These are phyloP conservation scores for Leptosphaerulina australis DNA, from an alignment of 2,329 filamentous ascomycete genomes.

Conservation along the genomic window DNA sequence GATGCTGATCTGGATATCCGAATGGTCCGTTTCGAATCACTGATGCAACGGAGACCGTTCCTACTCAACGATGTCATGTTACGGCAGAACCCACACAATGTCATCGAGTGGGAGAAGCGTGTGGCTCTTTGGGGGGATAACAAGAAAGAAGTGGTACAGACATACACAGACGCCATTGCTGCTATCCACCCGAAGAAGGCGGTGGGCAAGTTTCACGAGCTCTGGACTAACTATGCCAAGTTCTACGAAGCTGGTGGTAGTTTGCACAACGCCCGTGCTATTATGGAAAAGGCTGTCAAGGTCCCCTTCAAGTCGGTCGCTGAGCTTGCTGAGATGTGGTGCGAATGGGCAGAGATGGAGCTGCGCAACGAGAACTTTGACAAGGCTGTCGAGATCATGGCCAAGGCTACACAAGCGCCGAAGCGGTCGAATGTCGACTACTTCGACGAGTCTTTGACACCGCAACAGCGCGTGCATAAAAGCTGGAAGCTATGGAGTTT, in stretches of 20 bases:
- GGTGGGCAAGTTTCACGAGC: slow-evolving; percentile 87
- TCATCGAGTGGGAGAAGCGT: slow-evolving; percentile 95
- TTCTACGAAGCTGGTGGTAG: slow-evolving; percentile 93
- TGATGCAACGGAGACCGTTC: slow-evolving; percentile 97
- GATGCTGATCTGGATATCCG: slow-evolving; percentile 95
- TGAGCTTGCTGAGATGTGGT: slow-evolving; percentile 97
- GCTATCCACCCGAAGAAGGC: slow-evolving; percentile 95
- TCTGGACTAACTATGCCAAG: slow-evolving; percentile 97
- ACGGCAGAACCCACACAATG: slow-evolving; percentile 94
- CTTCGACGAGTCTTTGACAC: slow-evolving; percentile 91
- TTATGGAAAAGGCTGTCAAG: slow-evolving; percentile 97
- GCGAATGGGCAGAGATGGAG: slow-evolving; percentile 99
- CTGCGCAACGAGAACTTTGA: slow-evolving; percentile 95
- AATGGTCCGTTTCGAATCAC: slow-evolving; percentile 96
- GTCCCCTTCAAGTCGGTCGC: slow-evolving; percentile 98
- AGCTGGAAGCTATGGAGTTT: slow-evolving; percentile 99
- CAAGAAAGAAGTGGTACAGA: slow-evolving; percentile 86
- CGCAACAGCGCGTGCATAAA: slow-evolving; percentile 96
- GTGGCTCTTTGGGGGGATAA: slow-evolving; percentile 97
- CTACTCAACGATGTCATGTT: slow-evolving; percentile 94
- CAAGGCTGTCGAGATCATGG: slow-evolving; percentile 92
- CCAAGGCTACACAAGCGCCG: slow-evolving; percentile 94
- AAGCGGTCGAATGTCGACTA: slow-evolving; percentile 99
- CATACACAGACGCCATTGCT: slow-evolving; percentile 92
- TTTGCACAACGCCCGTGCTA: slow-evolving; percentile 81